Base-by-base conservation (phyloP, 164 flowering plant species). In the Magnolia kwangsiensis region DNA sequence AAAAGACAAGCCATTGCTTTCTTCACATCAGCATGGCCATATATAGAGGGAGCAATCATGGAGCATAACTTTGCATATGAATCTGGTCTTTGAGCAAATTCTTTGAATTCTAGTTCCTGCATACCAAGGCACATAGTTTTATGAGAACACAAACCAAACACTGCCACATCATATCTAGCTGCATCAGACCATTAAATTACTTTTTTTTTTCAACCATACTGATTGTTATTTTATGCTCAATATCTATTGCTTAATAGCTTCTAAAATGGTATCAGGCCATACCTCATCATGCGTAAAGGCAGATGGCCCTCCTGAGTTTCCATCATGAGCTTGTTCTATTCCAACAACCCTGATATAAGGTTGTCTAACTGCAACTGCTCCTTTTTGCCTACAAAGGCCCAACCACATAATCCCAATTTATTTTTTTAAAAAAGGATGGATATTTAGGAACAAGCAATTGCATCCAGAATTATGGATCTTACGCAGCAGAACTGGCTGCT, bases 311-410 rank as follows among this genome's bases (percentile, higher is more conserved):
- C 92, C 81, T 51, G 98, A 89, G 72, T 82, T 87, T 51, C 92
- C 86, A 73, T 93, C 99, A 78, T 89, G 87, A 51, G 84, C 82
- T 79, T 91, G 94, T 80, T 94, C 99, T 67, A 94, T 85, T 61
- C 99, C 99, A 1, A 96, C 97, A 80, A 96, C 98, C 74, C 99
- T 86, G 76, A 94, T 90, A 81, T 96, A 96, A 74, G 99, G 99
- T 81, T 96, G 99, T 81, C 99, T 90, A 58, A 96, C 83, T 51
- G 99, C 99, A 78, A 94, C 97, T 66, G 98, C 99, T 77, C 99
- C 98, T 83, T 85, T 93, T 69, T 96, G 98, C 66, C 98, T 96
- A 88, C 87, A 84, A 11, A 79, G 77, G 13, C 4, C 70, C 29
- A 78, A 21, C 1, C 50, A 19, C 21, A 61, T 21, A 45, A 27